Conservation (phyloP, 2,329 filamentous ascomycete species). For the Pyrenophora seminiperda region DNA sequence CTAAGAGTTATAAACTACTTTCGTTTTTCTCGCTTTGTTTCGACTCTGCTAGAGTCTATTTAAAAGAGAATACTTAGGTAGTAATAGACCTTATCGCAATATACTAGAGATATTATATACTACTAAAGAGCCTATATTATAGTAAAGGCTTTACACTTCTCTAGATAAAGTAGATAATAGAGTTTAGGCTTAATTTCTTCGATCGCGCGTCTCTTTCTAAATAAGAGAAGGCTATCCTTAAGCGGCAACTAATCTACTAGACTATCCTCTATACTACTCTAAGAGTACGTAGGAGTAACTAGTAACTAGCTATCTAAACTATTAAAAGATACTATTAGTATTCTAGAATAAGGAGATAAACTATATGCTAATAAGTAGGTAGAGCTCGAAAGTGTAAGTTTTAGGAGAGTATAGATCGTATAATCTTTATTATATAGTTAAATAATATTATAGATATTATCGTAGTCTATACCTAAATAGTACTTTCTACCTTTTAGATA, state of each 20-base stretch:
- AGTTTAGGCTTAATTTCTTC: neutral
- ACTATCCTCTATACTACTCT: neutral
- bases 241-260: slow-evolving; percentile 3
- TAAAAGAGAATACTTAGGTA: neutral
- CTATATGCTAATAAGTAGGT: neutral
- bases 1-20: slow-evolving; percentile 16
- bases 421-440: slow-evolving; percentile 4
- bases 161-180: neutral
- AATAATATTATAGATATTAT: slow-evolving; percentile 10
- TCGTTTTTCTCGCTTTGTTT: neutral
- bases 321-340: neutral
- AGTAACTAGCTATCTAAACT: slow-evolving; percentile 1
- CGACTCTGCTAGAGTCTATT: neutral
- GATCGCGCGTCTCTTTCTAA: neutral
- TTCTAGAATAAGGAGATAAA: neutral
- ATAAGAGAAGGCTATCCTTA: slow-evolving; percentile 2
- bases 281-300: slow-evolving; percentile 1
- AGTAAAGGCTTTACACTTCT: neutral
- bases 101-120: neutral
- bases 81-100: slow-evolving; percentile 2
- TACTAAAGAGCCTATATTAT: neutral
- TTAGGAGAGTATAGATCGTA: slow-evolving; percentile 1
- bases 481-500: slow-evolving; percentile 13
- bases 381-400: neutral
- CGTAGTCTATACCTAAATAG: slow-evolving; percentile 3